Percentiles rank a stretch among this genome's conserved stretches.
These are phyloP conservation scores for Scolecobasidium constrictum DNA, from an alignment of 2,329 filamentous ascomycete species.

Conservation along the genomic window DNA sequence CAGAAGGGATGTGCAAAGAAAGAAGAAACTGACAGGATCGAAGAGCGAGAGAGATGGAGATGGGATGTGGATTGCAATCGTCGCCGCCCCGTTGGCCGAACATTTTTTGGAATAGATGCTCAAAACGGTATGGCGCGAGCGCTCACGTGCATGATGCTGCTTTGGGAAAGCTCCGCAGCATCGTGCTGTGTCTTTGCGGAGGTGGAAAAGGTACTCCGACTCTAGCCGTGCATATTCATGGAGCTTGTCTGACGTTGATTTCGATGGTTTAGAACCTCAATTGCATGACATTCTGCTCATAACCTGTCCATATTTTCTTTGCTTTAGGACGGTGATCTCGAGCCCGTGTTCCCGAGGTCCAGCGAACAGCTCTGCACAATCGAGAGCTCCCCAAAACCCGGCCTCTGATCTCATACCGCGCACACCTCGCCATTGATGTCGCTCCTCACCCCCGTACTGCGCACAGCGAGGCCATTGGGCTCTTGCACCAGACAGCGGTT, in stretches of 20 bases:
- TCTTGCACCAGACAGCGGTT: slow-evolving; percentile 22
- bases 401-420: slow-evolving; percentile 9
- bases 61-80: neutral
- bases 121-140: neutral
- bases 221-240: too few species aligned
- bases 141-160: too few species aligned
- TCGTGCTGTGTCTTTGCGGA: too few species aligned
- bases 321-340: too few species aligned
- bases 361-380: slow-evolving; percentile 21
- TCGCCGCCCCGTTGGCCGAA: neutral
- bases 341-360: slow-evolving; percentile 27
- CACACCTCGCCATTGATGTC: slow-evolving; percentile 26
- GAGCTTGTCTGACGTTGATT: too few species aligned
- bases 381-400: slow-evolving; percentile 14
- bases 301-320: neutral
- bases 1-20: slow-evolving; percentile 14
- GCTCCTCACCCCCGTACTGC: slow-evolving; percentile 28
- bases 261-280: too few species aligned
- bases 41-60: neutral
- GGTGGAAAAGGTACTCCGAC: too few species aligned
- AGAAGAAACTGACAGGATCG: slow-evolving; percentile 16
- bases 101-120: neutral
- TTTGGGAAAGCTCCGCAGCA: slow-evolving; percentile 2
- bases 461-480: slow-evolving; percentile 28
- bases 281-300: too few species aligned